Conservation (phyloP, 1,284 basidiomycete genomes). For the Ceratobasidium sp. region DNA sequence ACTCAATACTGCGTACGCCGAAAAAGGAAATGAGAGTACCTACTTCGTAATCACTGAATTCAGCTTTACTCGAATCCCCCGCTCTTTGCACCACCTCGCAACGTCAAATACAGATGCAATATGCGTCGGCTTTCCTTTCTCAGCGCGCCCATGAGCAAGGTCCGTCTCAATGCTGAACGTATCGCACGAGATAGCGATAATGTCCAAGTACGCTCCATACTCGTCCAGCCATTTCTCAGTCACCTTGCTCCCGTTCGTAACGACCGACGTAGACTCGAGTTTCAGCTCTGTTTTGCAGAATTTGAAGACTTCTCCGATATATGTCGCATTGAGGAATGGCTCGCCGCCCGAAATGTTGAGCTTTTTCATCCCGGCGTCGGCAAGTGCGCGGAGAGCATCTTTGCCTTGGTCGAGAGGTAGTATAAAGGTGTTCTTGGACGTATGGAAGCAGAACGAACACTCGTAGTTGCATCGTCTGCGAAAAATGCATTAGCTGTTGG, state of each 20-base stretch:
- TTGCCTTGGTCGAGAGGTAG: constrained; percentile 60
- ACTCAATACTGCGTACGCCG: background rate
- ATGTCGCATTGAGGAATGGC: constrained; percentile 60
- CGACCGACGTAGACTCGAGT: constrained; percentile 61
- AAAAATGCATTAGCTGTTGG: background rate
- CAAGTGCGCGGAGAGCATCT: constrained; percentile 59
- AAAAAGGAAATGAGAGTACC: constrained; percentile 6
- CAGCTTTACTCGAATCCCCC: constrained; percentile 61
- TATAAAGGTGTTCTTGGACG: constrained; percentile 58
- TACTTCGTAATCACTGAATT: constrained; percentile 60
- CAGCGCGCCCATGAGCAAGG: constrained; percentile 58
- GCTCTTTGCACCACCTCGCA: constrained; percentile 58
- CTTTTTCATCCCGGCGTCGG: constrained; percentile 61
- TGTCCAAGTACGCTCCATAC: constrained; percentile 61
- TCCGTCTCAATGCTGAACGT: constrained; percentile 62
- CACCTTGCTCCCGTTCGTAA: constrained; percentile 63
- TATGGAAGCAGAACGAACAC: constrained; percentile 63
- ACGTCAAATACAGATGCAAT: constrained; percentile 59
- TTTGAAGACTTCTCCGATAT: constrained; percentile 61
- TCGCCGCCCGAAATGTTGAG: constrained; percentile 64
- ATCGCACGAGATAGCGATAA: constrained; percentile 64
- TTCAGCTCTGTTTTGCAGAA: constrained; percentile 62
- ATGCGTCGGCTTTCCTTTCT: constrained; percentile 56
- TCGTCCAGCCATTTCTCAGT: constrained; percentile 62
- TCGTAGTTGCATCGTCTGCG: constrained; percentile 44